Base-by-base conservation (phyloP, 805 yeast species). In the Saturnispora bothae region DNA sequence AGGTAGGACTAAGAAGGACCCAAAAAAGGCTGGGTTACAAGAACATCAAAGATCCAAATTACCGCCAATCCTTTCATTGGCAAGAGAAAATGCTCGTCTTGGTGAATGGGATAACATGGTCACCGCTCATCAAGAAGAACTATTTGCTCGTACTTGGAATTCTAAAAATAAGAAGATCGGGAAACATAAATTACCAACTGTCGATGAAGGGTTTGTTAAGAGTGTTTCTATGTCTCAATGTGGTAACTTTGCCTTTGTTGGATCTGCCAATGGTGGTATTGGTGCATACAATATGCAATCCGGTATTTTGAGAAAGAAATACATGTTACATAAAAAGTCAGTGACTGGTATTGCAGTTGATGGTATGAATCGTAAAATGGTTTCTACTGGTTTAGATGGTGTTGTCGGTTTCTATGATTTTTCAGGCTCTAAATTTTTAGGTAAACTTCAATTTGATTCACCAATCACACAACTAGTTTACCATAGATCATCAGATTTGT, bases 81-180 rank as follows among this genome's bases (percentile, higher is more conserved):
- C 89, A 2, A 76, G 80, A 47, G 80, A 82, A 43, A 76, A 75
- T 43, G 71, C 83, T 19, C 71, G 92, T 51, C 78, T 76, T 52
- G 85, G 84, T 25, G 88, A 85, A 38, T 92, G 98, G 98, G 97
- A 85, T 52, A 88, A 88, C 51, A 68, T 92, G 36, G 54, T 94
- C 5, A 84, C 97, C 16, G 89, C 84, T 0, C 97, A 92, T 60
- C 78, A 78, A 50, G 84, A 78, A 42, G 92, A 83, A 51, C 60
- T 66, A 1, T 77, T 75, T 60, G 98, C 96, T 1, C 73, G 95
- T 49, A 83, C 95, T 1, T 92, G 98, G 97, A 79, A 78, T 52
- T 74, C 85, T 6, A 73, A 72, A 45, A 72, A 70, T 43, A 88
- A 83, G 45, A 76, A 86, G 52, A 75, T 86, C 3, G 96, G 96